A percentile compares a stretch with the other conserved stretches of the same genome.
Evolutionary conservation across 2,329 filamentous ascomycete genomes (phyloP).

Genomic region (Thelonectria discophora): DNA sequence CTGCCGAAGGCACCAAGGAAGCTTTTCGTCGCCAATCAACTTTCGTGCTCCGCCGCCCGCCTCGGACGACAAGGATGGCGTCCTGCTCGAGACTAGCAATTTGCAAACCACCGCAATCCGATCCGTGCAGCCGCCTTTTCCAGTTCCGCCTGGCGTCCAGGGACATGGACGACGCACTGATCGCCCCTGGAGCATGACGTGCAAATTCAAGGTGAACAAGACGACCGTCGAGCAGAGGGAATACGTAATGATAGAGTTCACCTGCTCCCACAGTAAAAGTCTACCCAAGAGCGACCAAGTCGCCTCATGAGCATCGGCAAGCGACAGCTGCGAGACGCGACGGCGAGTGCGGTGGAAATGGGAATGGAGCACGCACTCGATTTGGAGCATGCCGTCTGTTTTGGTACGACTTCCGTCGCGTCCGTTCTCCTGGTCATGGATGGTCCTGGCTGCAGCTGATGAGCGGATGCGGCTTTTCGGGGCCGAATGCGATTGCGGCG

Average conservation of each 20-base stretch:
- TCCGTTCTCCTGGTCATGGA: slow-evolving; percentile 3
- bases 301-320: neutral
- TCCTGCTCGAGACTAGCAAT: slow-evolving; percentile 8
- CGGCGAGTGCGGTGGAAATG: neutral
- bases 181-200: slow-evolving; percentile 20
- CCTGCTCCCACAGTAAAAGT: too few relatives aligned
- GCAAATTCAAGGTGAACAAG: neutral
- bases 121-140: slow-evolving; percentile 26
- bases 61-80: slow-evolving; percentile 15
- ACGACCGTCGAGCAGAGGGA: too few relatives aligned
- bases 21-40: slow-evolving; percentile 8
- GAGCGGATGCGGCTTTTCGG: slow-evolving; percentile 13
- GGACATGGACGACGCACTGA: slow-evolving; percentile 24
- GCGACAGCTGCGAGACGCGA: neutral
- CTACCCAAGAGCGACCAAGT: too few relatives aligned
- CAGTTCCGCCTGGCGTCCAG: slow-evolving; percentile 21
- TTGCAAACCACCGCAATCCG: slow-evolving; percentile 20
- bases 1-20: slow-evolving; percentile 10
- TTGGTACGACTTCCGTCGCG: neutral
- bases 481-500: slow-evolving; percentile 17
- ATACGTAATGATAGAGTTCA: too few relatives aligned
- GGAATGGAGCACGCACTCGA: neutral
- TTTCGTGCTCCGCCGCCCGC: slow-evolving; percentile 7
- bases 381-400: neutral
- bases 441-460: neutral